These are phyloP conservation scores for Lasiodiplodia hormozganensis DNA, from an alignment of 2,329 filamentous ascomycete genomes.

Conservation along the genomic window DNA sequence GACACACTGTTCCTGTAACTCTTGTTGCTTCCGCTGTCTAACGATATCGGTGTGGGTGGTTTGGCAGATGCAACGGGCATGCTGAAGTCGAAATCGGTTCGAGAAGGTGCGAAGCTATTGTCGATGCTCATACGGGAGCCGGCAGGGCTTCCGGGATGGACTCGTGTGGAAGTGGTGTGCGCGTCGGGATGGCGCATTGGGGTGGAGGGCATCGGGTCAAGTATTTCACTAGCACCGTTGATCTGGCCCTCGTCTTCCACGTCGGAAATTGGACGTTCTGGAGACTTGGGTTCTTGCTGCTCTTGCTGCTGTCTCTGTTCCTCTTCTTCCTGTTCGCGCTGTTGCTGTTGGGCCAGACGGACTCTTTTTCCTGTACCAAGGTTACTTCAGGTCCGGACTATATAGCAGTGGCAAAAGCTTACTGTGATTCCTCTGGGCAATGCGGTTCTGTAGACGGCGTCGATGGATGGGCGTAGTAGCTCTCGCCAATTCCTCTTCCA, in stretches of 20 bases:
- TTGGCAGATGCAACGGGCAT: background rate
- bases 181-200: too few relatives aligned
- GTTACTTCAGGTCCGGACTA: background rate
- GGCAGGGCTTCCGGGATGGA: too few relatives aligned
- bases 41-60: background rate
- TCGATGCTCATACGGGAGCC: too few relatives aligned
- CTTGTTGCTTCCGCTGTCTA: background rate
- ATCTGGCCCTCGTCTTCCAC: background rate
- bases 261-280: background rate
- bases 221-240: background rate
- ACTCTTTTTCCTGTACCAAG: background rate
- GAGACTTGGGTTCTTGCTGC: background rate
- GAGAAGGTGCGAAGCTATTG: too few relatives aligned
- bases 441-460: background rate
- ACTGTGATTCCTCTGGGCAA: slow-evolving; percentile 3
- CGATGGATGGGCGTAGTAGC: background rate
- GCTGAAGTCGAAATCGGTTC: too few relatives aligned
- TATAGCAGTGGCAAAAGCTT: background rate
- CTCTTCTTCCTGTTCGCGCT: background rate
- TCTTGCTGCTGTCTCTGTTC: background rate
- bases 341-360: background rate
- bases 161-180: too few relatives aligned
- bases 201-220: background rate
- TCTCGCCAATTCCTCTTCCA: too few relatives aligned
- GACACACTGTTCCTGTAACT: background rate